Percentiles rank a stretch among this genome's conserved stretches.
phyloP scores from a whole-genome alignment of 2,329 filamentous ascomycete genomes.

The Ophiostoma perfectum region DNA sequence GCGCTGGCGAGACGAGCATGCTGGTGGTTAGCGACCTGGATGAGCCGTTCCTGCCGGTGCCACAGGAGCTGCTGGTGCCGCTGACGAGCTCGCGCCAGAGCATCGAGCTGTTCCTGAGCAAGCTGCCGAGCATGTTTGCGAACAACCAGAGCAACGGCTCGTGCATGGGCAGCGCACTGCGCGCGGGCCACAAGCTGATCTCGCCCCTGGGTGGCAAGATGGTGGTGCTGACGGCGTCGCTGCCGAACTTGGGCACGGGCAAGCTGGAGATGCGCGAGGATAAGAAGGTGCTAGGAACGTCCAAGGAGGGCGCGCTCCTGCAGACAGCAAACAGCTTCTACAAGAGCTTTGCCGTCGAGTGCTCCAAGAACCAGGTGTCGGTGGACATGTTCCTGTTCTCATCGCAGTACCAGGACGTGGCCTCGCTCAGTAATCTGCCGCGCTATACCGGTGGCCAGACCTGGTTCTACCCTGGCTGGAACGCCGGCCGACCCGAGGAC shows the following conservation, averaged over 20 bases:
- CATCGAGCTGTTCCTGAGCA: constrained; percentile 84
- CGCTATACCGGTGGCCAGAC: constrained; percentile 96
- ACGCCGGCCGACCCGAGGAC: constrained; percentile 86
- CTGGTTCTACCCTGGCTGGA: constrained; percentile 98
- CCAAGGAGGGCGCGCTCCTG: constrained; percentile 79
- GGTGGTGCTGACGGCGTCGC: constrained; percentile 78
- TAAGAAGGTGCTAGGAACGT: constrained; percentile 90
- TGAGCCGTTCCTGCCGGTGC: constrained; percentile 92
- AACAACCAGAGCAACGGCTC: constrained; percentile 83
- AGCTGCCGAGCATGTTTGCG: constrained; percentile 94
- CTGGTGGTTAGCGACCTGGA: constrained; percentile 91
- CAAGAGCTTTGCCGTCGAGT: constrained; percentile 98
- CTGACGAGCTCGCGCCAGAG: constrained; percentile 83
- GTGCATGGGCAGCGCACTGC: constrained; percentile 90
- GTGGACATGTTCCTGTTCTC: constrained; percentile 98
- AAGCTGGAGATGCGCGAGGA: constrained; percentile 92
- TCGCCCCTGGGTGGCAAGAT: constrained; percentile 93
- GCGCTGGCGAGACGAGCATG: constrained; percentile 71
- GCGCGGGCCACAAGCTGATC: constrained; percentile 92
- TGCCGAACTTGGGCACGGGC: constrained; percentile 85
- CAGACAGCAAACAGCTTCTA: constrained; percentile 96
- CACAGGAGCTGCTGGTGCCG: constrained; percentile 83
- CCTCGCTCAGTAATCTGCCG: constrained; percentile 89
- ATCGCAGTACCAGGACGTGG: constrained; percentile 94
- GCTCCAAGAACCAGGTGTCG: constrained; percentile 96